Evolutionary conservation across 2,329 filamentous ascomycete genomes (phyloP), one percentile per base, ranked within the genome.

Genomic region (Akanthomyces uredinophilus): DNA sequence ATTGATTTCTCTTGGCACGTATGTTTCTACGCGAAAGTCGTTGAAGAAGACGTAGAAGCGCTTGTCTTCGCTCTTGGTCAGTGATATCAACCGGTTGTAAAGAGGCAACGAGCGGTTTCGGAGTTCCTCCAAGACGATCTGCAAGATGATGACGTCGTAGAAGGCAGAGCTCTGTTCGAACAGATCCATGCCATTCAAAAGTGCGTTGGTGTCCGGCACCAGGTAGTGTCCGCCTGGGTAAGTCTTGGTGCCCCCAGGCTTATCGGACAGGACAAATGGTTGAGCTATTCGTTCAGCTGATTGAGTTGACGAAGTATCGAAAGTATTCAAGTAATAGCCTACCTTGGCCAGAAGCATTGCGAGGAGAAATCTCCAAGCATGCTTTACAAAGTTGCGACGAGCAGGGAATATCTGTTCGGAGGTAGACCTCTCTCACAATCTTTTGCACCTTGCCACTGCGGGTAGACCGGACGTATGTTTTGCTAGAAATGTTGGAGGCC

Each of bases 21-120:
- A 90, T 0, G 95, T 99, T 75, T 99, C 96, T 44, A 93, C 81
- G 57, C 94, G 86, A 72, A 99, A 99, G 70, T 99, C 95, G 74
- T 99, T 99, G 84, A 98, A 98, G 74, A 99, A 99, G 58, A 99
- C 91, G 71, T 98, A 97, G 73, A 96, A 98, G 60, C 94, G 87
- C 81, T 99, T 99, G 67, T 96, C 92, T 69, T 96, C 92, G 71
- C 94, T 96, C 76, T 94, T 96, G 44, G 93, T 96, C 66, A 99
- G 81, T 24, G 90, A 87, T 67, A 98, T 86, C 55, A 99, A 81
- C 44, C 95, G 90, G 74, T 97, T 97, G 79, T 98, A 99, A 43
- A 99, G 85, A 47, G 95, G 95, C 64, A 98, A 77, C 14, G 94
- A 98, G 68, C 93, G 87, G 74, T 97, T 96, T 72, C 92, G 91